Evolutionary conservation across 1,139 yeast species (phyloP).

Genomic region (Suhomyces kunorum): DNA sequence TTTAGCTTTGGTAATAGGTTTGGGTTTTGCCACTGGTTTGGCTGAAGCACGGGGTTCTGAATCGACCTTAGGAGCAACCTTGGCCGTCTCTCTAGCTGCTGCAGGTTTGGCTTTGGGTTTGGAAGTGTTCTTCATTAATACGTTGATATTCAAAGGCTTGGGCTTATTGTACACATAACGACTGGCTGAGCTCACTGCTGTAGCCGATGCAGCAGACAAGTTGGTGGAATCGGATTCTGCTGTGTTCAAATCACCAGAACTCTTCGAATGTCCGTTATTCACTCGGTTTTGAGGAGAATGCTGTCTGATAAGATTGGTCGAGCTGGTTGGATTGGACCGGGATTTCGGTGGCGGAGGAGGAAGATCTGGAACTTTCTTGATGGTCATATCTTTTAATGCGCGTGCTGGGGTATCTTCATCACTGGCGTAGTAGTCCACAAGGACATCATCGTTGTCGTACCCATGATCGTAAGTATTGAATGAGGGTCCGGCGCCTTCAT

Average conservation of each 20-base stretch:
- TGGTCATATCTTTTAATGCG: constrained; percentile 23
- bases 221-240: constrained; percentile 1
- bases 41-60: not conserved
- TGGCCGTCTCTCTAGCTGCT: constrained; percentile 10
- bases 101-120: constrained; percentile 17
- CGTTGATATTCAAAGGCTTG: constrained; percentile 40
- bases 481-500: constrained; percentile 23
- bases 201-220: constrained; percentile 1
- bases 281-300: not conserved
- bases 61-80: constrained; percentile 5
- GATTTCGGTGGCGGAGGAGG: constrained; percentile 22
- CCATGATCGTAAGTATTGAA: not conserved
- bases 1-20: constrained; percentile 10
- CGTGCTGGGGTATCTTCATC: constrained; percentile 7
- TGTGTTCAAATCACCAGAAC: constrained; percentile 18
- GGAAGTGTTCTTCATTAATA: constrained; percentile 32
- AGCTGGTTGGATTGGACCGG: constrained; percentile 6
- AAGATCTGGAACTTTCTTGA: constrained; percentile 22
- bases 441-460: constrained; percentile 14
- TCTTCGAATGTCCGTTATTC: constrained; percentile 14
- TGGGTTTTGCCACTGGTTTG: constrained; percentile 7
- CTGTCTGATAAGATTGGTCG: constrained; percentile 3
- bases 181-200: not conserved
- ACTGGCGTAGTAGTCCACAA: constrained; percentile 14
- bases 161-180: constrained; percentile 42